Evolutionary conservation across 768 basidiomycete genomes (phyloP), one percentile per base, ranked within the genome.

Genomic region (Rhizopogon vinicolor): DNA sequence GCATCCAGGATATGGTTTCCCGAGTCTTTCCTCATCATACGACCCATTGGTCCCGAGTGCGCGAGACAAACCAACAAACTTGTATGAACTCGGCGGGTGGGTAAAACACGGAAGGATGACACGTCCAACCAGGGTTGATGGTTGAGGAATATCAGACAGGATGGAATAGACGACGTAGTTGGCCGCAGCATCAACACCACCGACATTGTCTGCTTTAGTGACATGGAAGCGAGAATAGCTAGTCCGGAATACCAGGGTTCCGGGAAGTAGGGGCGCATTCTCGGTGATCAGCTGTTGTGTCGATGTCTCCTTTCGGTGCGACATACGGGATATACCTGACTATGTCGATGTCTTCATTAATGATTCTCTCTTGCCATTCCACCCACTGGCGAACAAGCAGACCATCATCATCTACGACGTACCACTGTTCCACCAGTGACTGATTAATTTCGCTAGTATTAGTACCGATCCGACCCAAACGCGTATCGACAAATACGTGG

Each of bases 171-270:
- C 8, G 8, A 53, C 49, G 25, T 64, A 35, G 35, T 35, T 46
- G 1, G 49, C 19, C 5, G 31, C 49, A 12, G 12, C 35, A 2
- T 43, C 28, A 13, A 13, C 39, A 12, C 19, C 37, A 4, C 41
- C 28, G 7, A 7, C 31, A n/a, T 31, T 19, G 9, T 51, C 44
- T 37, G 55, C 8, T 28, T 18, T 55, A 22, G 19, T 25, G 13
- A 63, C 60, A 29, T n/a, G 37, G 18, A 65, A 61, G 7, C 18
- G 16, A 3, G 59, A 48, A 12, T 51, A 53, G 16, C 51, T 61
- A 8, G 64, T 65, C 6, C 58, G 59, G 44, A 65, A 65, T 51
- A 65, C n/a, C 43, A 65, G 64, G 12, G 64, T 59, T 2, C 64
- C 64, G 1, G 14, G n/a, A 0, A 56, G 54, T 18, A 56, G 53